Conservation (phyloP, 129 eudicot species). For the Lonicera japonica region DNA sequence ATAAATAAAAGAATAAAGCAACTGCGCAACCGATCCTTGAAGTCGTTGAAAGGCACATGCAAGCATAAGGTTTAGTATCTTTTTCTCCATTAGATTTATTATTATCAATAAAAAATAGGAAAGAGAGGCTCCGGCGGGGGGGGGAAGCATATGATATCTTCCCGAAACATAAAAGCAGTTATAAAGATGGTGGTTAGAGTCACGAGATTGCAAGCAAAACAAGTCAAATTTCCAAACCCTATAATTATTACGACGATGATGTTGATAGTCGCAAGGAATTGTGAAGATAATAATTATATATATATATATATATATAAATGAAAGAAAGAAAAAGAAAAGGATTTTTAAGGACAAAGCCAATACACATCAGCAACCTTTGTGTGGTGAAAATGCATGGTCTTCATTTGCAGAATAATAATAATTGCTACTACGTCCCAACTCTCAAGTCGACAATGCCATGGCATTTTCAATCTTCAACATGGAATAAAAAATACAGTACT, state of each 20-base stretch:
- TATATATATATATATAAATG: no score
- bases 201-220: neutral
- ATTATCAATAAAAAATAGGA: neutral
- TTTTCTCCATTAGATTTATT: neutral
- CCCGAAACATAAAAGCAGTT: neutral
- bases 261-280: neutral
- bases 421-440: no score
- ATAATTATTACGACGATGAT: neutral
- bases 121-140: no score
- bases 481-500: no score
- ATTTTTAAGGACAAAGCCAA: neutral
- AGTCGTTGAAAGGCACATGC: neutral
- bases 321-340: neutral
- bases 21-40: neutral
- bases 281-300: neutral
- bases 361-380: neutral
- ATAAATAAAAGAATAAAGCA: neutral
- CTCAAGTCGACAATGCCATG: no score
- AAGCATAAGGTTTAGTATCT: neutral
- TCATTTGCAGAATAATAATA: no score
- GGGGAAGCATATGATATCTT: neutral
- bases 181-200: neutral
- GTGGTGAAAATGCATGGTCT: neutral
- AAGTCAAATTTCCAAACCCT: neutral
- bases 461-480: no score